phyloP scores from a whole-genome alignment of 768 basidiomycete species.

The Glaciozyma martinii region DNA sequence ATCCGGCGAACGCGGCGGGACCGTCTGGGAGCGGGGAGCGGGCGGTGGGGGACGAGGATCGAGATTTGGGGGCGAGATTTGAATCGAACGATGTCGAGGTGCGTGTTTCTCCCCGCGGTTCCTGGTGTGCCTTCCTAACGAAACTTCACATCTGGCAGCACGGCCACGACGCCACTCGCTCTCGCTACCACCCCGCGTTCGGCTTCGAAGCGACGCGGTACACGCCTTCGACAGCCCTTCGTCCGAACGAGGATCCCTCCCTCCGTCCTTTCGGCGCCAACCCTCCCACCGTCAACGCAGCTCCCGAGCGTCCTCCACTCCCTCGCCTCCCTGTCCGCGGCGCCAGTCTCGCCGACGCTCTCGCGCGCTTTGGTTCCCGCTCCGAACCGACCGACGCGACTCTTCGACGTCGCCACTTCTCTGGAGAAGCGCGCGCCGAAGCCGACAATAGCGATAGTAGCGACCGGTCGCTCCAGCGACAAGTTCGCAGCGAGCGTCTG shows the following conservation, averaged over 20 bases:
- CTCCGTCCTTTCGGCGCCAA: background rate
- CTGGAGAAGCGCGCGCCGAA: background rate
- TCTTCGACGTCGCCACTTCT: background rate
- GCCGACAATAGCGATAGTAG: background rate
- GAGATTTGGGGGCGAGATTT: background rate
- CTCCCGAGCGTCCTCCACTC: no score
- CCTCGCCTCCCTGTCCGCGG: background rate
- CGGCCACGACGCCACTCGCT: background rate
- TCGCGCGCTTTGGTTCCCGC: slow-evolving; percentile 2
- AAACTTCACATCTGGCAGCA: background rate
- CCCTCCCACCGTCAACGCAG: background rate
- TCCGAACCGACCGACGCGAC: background rate
- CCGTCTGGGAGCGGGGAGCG: background rate
- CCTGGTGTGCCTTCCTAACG: background rate
- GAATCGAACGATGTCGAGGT: background rate
- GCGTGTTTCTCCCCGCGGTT: background rate
- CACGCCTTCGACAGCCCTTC: slow-evolving; percentile 1
- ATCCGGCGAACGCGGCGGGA: slow-evolving; percentile 10
- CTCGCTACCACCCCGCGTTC: slow-evolving; percentile 4
- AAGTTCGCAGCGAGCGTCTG: slow-evolving; percentile 8
- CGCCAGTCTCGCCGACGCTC: slow-evolving; percentile 9
- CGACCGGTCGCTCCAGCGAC: slow-evolving; percentile 4
- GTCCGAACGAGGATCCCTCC: background rate
- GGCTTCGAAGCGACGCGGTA: background rate
- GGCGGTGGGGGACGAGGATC: background rate